A percentile compares a stretch with the other conserved stretches of the same genome.
Evolutionary conservation across 257 asterid species (phyloP).

Genomic region (Henckelia pumila): DNA sequence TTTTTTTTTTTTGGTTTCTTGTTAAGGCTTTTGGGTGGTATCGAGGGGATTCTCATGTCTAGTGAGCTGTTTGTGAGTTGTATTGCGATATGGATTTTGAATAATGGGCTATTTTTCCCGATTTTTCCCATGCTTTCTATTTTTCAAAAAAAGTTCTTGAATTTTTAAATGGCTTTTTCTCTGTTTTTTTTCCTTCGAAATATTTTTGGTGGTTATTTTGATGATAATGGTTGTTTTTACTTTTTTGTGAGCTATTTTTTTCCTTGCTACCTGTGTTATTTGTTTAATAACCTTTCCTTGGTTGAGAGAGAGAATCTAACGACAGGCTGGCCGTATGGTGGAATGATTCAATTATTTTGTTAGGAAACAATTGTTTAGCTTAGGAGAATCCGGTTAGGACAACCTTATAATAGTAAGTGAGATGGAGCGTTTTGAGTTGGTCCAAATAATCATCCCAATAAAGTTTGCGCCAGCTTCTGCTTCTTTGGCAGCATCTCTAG

Average conservation of each 20-base stretch:
- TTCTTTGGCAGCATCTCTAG: slow-evolving; percentile 85
- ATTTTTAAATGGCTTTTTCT: no score
- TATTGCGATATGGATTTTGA: slow-evolving; percentile 26
- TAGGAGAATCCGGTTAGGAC: slow-evolving; percentile 24
- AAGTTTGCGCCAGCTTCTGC: slow-evolving; percentile 93
- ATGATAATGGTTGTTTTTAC: slow-evolving; percentile 31
- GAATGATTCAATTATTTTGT: slow-evolving; percentile 26
- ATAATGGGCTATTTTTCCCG: background rate
- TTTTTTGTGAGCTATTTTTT: background rate
- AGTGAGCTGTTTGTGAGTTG: background rate
- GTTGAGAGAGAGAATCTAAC: slow-evolving; percentile 19
- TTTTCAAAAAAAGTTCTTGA: background rate
- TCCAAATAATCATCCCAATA: slow-evolving; percentile 94
- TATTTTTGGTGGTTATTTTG: slow-evolving; percentile 11
- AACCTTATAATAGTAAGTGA: slow-evolving; percentile 34
- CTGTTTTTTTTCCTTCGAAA: background rate
- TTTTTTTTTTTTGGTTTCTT: background rate
- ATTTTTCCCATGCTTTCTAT: background rate
- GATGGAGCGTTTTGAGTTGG: slow-evolving; percentile 81
- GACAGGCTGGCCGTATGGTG: slow-evolving; percentile 31
- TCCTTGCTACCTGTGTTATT: background rate
- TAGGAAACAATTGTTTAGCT: slow-evolving; percentile 18
- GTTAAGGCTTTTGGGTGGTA: background rate
- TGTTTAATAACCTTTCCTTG: slow-evolving; percentile 15
- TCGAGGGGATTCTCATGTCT: background rate